Base-by-base conservation (phyloP, 31 red algal species). In the Asparagopsis taxiformis region DNA sequence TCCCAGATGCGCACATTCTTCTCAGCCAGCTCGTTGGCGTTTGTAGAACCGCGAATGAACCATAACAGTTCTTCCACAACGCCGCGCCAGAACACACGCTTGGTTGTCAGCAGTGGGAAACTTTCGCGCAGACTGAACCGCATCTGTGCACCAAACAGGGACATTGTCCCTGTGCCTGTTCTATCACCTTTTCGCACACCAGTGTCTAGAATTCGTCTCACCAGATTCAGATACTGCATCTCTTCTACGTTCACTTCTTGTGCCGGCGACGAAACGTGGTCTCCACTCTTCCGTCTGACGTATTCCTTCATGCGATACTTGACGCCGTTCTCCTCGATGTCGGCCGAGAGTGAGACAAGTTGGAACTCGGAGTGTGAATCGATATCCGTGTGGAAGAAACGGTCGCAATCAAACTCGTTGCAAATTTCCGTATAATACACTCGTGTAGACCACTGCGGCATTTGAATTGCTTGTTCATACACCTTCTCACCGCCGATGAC, bases 81-180 rank as follows among this genome's bases (percentile, higher is more conserved):
- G 57, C 92, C 97, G 39, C 89, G 88, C 92, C 93, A 99, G 68
- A 95, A 99, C 25, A 95, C 92, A 25, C 85, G 73, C 65, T 99
- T 99, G 22, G 97, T 99, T 11, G 97, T 99, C 35, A 99, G 71
- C 29, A 99, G 70, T 31, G 97, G 97, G 50, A 99, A 92, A 8
- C 65, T 55, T 10, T 72, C 20, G 1, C 91, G 91, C 22, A 99
- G 76, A 48, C 32, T 74, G 61, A 99, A 99, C 2, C 83, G 75
- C 97, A 99, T 99, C 31, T 79, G 79, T 21, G 65, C 79, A 28
- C 97, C 97, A 73, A 99, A 99, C 22, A 95, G 21, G 1, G 97
- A 92, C 4, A 81, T 36, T 22, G 97, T 99, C 8, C 97, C 97
- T 0, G 84, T 85, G 21, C 89, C 94, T 0, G 94, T 97, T 1